A percentile compares a stretch with the other conserved stretches of the same genome.
Conservation (phyloP, 352 stramenopile species). For the Phytophthora boehmeriae region DNA sequence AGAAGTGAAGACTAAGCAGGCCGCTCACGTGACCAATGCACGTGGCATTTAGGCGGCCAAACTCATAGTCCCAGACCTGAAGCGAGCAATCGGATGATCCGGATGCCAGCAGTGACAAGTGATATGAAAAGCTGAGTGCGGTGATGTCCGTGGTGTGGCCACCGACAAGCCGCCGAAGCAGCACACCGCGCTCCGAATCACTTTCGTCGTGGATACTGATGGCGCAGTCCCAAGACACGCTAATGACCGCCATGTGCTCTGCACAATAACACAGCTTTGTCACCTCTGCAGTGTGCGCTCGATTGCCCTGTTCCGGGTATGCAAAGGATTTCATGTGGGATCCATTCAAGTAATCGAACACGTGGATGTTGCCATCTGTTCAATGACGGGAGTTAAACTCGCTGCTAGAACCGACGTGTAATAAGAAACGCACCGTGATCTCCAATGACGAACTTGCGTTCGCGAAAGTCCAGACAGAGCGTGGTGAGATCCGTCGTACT, state of each 20-base stretch:
- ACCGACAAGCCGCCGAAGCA: constrained; percentile 75
- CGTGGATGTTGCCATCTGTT: constrained; percentile 68
- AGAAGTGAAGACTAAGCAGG: constrained; percentile 66
- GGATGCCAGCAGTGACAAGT: constrained; percentile 79
- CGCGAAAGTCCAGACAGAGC: constrained; percentile 78
- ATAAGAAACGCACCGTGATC: constrained; percentile 57
- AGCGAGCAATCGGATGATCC: constrained; percentile 73
- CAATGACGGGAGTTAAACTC: not conserved
- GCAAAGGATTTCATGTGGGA: constrained; percentile 88
- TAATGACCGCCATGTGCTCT: constrained; percentile 88
- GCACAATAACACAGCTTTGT: constrained; percentile 81
- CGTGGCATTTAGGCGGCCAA: constrained; percentile 75
- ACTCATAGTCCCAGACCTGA: constrained; percentile 90
- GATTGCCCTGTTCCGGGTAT: constrained; percentile 67
- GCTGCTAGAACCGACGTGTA: constrained; percentile 3
- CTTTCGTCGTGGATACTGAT: constrained; percentile 89
- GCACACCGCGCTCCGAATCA: constrained; percentile 75
- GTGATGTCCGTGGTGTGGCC: constrained; percentile 84
- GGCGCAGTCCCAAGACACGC: constrained; percentile 78
- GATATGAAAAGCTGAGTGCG: constrained; percentile 71
- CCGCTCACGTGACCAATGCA: constrained; percentile 78
- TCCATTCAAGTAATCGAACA: constrained; percentile 91
- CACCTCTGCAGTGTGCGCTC: constrained; percentile 77
- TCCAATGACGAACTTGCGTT: constrained; percentile 89
- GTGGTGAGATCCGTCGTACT: constrained; percentile 77